Base-by-base conservation (phyloP, 768 basidiomycete species). In the Brasilioporus rufonigricans region DNA sequence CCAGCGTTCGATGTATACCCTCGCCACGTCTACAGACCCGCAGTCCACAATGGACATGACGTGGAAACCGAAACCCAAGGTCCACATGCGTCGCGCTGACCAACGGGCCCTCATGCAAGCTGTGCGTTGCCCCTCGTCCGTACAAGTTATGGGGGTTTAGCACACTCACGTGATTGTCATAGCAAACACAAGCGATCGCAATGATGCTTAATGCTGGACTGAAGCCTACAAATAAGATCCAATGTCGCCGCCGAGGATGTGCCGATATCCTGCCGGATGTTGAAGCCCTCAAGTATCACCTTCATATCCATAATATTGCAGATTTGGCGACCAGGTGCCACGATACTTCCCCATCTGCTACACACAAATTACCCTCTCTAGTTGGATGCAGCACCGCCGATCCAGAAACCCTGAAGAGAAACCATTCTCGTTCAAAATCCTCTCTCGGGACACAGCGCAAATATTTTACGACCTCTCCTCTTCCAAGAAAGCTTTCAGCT, bases 261-360 rank as follows among this genome's bases (percentile, higher is more conserved):
- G 58, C 59, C 14, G 74, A 81, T 65, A 69, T 73, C 9, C 61
- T 83, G 21, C 64, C 67, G 6, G 69, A 71, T 48, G 71, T 75
- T 50, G 74, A 74, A 57, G 76, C 77, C 19, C 71, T 83, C 46
- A 76, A 76, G 59, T 80, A 73, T 61, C 82, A 83, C 60, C 65
- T 83, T 21, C 80, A 84, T 58, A 79, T 83, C 45, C 83, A 83
- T 64, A 78, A 81, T 58, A 76, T 83, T 31, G 71, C 74, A 31
- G 77, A 80, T 50, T 26, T 12, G 8, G 36, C 44, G 31, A 5
- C 35, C 16, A 21, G 14, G 49, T 18, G 31, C 29, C n/a, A 19
- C 13, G 26, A 44, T 48, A 1, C n/a, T 26, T 11, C 31, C 4
- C 8, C 39, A 41, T 46, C 41, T n/a, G 1, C 32, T 47, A 23